phyloP scores from a whole-genome alignment of 108 stramenopile species.

The Nannochloropsis granulata region DNA sequence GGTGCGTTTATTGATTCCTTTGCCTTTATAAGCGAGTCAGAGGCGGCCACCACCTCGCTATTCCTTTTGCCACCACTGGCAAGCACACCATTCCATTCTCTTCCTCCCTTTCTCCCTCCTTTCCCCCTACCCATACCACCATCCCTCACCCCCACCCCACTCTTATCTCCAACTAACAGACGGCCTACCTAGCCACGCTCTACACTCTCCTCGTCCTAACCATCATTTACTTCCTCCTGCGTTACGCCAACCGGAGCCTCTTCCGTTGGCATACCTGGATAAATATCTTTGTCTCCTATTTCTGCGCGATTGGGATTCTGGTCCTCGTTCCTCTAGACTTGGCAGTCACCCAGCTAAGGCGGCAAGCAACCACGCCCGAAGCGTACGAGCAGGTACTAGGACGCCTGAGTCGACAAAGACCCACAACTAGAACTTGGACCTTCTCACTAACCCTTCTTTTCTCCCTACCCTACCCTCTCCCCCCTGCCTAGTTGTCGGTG shows the following conservation, averaged over 20 bases:
- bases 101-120: not conserved
- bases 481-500: no score
- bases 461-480: no score
- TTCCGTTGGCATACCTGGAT: not conserved
- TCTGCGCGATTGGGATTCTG: not conserved
- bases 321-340: not conserved
- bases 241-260: not conserved
- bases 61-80: no score
- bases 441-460: no score
- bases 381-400: not conserved
- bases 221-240: not conserved
- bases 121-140: not conserved
- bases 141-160: not conserved
- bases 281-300: slow-evolving; percentile 1
- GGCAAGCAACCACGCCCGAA: not conserved
- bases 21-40: no score
- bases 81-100: not conserved
- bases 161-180: not conserved
- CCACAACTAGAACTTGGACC: no score
- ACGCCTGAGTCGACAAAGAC: no score
- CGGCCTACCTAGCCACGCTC: not conserved
- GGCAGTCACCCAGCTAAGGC: not conserved
- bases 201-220: not conserved
- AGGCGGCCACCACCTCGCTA: no score
- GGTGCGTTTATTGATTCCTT: not conserved